These are phyloP conservation scores for Yamadazyma philogaea DNA, from an alignment of 805 yeast species.

Conservation along the genomic window DNA sequence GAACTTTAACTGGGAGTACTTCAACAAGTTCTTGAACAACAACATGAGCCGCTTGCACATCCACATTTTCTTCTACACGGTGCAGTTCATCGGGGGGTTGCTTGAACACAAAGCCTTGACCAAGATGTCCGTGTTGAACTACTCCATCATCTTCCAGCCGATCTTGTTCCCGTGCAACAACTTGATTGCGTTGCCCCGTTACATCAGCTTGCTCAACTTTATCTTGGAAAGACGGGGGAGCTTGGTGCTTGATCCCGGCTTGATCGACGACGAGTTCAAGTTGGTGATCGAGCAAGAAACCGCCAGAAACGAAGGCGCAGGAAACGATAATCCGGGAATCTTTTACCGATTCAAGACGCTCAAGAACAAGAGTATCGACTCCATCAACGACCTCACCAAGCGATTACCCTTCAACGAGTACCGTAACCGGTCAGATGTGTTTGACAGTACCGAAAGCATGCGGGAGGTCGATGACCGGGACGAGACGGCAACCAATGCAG, in stretches of 20 bases:
- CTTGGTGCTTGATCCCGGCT: neutral
- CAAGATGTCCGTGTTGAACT: constrained; percentile 27
- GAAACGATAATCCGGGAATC: constrained; percentile 3
- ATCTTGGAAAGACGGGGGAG: constrained; percentile 17
- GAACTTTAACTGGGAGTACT: constrained; percentile 7
- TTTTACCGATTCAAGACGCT: constrained; percentile 14
- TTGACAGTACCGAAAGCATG: neutral
- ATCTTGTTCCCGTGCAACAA: constrained; percentile 21
- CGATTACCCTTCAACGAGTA: constrained; percentile 3
- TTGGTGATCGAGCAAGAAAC: neutral
- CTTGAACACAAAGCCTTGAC: constrained; percentile 19
- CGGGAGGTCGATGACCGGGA: neutral
- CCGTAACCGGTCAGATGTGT: constrained; percentile 9
- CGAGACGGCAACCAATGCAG: neutral
- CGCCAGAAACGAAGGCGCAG: too few species aligned
- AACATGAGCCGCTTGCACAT: neutral
- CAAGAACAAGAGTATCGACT: constrained; percentile 15
- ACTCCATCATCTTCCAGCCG: constrained; percentile 32
- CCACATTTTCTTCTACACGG: constrained; percentile 13
- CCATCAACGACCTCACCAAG: constrained; percentile 13
- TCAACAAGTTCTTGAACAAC: constrained; percentile 7
- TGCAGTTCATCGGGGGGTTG: constrained; percentile 17
- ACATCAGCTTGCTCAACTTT: constrained; percentile 17
- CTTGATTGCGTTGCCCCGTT: constrained; percentile 15
- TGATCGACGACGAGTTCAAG: constrained; percentile 5